These are phyloP conservation scores for Parsonsia alboflavescens DNA, from an alignment of 257 asterid species.

Conservation along the genomic window DNA sequence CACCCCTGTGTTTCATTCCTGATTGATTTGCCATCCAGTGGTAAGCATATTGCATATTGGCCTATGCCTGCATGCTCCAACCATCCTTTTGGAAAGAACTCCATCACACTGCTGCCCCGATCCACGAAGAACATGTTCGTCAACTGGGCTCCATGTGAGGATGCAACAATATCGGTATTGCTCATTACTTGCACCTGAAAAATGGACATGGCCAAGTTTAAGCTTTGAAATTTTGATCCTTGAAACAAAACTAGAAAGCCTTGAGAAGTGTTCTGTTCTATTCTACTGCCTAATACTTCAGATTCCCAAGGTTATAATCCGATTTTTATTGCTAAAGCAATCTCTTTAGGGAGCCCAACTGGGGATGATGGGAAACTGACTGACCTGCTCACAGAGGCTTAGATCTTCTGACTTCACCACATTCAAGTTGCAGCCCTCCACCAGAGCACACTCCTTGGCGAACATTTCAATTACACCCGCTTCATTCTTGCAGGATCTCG, in stretches of 20 bases:
- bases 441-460: slow-evolving; percentile 20
- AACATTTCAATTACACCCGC: slow-evolving; percentile 28
- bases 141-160: slow-evolving; percentile 41
- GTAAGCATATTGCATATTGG: slow-evolving; percentile 34
- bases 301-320: not conserved
- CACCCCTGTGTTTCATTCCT: slow-evolving; percentile 36
- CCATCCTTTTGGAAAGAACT: slow-evolving; percentile 46
- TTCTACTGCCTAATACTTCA: not conserved
- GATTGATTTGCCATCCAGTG: slow-evolving; percentile 38
- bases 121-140: slow-evolving; percentile 37
- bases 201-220: no score
- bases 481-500: slow-evolving; percentile 35
- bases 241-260: no score
- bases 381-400: slow-evolving; percentile 38
- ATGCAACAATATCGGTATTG: slow-evolving; percentile 30
- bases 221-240: no score
- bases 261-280: no score
- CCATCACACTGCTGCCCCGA: slow-evolving; percentile 30
- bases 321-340: not conserved
- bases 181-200: slow-evolving; percentile 31
- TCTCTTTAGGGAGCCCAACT: not conserved
- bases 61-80: slow-evolving; percentile 28
- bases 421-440: slow-evolving; percentile 28
- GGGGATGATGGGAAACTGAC: not conserved
- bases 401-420: slow-evolving; percentile 34